A percentile compares a stretch with the other conserved stretches of the same genome.
Conservation (phyloP, 495 filamentous ascomycete species). For the Neohortaea acidophila region DNA sequence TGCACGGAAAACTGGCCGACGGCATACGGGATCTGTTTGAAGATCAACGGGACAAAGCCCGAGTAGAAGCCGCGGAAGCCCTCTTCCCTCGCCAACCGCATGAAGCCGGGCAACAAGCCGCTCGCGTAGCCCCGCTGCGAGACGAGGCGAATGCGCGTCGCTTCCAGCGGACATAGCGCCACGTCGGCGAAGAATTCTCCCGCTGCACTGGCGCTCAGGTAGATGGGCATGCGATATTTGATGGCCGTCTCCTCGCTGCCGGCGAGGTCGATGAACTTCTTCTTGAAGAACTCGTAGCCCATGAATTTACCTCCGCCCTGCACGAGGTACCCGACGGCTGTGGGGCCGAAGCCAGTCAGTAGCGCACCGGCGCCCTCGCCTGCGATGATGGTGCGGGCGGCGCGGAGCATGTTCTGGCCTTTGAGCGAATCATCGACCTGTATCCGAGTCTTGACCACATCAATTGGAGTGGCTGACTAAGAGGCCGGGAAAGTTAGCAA, state of each 20-base stretch:
- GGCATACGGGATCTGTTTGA: conserved; percentile 27
- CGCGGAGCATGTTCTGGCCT: conserved; percentile 25
- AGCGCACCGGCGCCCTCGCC: conserved; percentile 24
- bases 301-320: conserved; percentile 29
- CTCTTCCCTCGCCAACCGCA: conserved; percentile 24
- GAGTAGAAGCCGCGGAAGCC: conserved; percentile 27
- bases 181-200: conserved; percentile 31
- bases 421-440: conserved; percentile 27
- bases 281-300: conserved; percentile 30
- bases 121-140: conserved; percentile 27
- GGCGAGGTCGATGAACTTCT: conserved; percentile 25
- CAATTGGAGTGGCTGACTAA: conserved; percentile 1
- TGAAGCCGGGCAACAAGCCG: conserved; percentile 24
- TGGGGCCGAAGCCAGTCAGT: conserved; percentile 25
- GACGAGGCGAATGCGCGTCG: conserved; percentile 30
- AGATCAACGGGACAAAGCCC: conserved; percentile 27
- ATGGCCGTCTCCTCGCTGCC: conserved; percentile 25
- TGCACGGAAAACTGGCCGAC: neutral
- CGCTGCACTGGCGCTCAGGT: conserved; percentile 24
- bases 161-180: conserved; percentile 31
- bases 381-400: conserved; percentile 23
- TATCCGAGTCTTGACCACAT: conserved; percentile 26
- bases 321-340: conserved; percentile 27
- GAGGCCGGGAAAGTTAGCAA: neutral
- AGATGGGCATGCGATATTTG: conserved; percentile 27